These are phyloP conservation scores for Triticum turgidum DNA, from an alignment of 176 grass and related monocot genomes.

Conservation along the genomic window DNA sequence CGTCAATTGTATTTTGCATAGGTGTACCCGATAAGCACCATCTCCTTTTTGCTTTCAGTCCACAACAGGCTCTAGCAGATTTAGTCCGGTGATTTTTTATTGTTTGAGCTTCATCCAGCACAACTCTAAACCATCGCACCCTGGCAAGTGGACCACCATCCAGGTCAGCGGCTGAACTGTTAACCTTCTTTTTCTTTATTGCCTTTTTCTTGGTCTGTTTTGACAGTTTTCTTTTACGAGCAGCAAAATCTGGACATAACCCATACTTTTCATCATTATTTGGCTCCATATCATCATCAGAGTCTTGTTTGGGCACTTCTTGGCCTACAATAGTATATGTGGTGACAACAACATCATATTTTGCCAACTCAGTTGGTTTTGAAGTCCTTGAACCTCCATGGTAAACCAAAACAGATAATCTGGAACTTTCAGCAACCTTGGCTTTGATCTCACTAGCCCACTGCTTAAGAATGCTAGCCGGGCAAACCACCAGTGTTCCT, in stretches of 20 bases:
- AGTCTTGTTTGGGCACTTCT: conserved; percentile 74
- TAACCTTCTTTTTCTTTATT: conserved; percentile 62
- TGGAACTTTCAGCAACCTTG: conserved; percentile 62
- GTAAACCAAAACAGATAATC: conserved; percentile 85
- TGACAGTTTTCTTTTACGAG: conserved; percentile 51
- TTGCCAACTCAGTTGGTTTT: conserved; percentile 71
- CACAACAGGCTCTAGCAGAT: conserved; percentile 79
- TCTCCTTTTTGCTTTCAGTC: conserved; percentile 70
- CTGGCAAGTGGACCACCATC: conserved; percentile 73
- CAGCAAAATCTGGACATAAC: conserved; percentile 36
- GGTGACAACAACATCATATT: conserved; percentile 85
- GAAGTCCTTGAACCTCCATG: conserved; percentile 84
- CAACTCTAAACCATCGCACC: conserved; percentile 91
- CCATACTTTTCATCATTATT: conserved; percentile 41
- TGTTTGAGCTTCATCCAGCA: conserved; percentile 95
- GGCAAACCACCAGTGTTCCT: conserved; percentile 87
- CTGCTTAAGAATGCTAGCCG: conserved; percentile 88
- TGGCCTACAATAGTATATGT: conserved; percentile 84
- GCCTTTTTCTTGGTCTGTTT: conserved; percentile 29
- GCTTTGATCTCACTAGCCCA: conserved; percentile 79
- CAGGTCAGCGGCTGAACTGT: conserved; percentile 34
- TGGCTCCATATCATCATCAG: conserved; percentile 56
- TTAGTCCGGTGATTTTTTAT: conserved; percentile 88
- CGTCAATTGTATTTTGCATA: conserved; percentile 91
- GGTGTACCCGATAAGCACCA: conserved; percentile 99